phyloP scores from a whole-genome alignment of 345 rosid genomes.

The Sisymbrium irio region DNA sequence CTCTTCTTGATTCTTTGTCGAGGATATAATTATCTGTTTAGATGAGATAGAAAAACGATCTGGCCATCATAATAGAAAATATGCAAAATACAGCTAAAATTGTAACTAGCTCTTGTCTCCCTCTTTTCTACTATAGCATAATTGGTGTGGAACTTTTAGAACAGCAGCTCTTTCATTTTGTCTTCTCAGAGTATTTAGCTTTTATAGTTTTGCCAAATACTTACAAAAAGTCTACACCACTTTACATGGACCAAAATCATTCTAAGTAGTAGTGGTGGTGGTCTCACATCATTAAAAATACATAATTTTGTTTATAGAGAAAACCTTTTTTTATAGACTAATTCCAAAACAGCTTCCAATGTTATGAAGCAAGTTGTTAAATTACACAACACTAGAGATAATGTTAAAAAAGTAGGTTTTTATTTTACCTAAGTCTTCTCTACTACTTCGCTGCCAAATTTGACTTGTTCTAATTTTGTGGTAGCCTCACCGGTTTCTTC shows the following conservation, averaged over 20 bases:
- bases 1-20: neutral
- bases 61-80: neutral
- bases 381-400: constrained; percentile 31
- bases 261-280: constrained; percentile 30
- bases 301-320: constrained; percentile 2
- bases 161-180: neutral
- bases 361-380: constrained; percentile 29
- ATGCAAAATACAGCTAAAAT: neutral
- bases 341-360: constrained; percentile 18
- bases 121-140: neutral
- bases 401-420: constrained; percentile 31
- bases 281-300: constrained; percentile 20
- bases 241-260: constrained; percentile 32
- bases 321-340: constrained; percentile 7
- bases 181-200: constrained; percentile 1
- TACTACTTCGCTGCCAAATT: constrained; percentile 31
- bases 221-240: constrained; percentile 26
- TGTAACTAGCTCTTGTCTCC: neutral
- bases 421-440: constrained; percentile 31
- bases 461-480: constrained; percentile 33
- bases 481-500: constrained; percentile 30
- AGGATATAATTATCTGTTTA: neutral
- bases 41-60: neutral
- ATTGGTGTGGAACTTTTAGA: neutral
- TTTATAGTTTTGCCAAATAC: constrained; percentile 2